Evolutionary conservation across 2,329 filamentous ascomycete genomes (phyloP).

Genomic region (Trichoderma atrobrunneum): DNA sequence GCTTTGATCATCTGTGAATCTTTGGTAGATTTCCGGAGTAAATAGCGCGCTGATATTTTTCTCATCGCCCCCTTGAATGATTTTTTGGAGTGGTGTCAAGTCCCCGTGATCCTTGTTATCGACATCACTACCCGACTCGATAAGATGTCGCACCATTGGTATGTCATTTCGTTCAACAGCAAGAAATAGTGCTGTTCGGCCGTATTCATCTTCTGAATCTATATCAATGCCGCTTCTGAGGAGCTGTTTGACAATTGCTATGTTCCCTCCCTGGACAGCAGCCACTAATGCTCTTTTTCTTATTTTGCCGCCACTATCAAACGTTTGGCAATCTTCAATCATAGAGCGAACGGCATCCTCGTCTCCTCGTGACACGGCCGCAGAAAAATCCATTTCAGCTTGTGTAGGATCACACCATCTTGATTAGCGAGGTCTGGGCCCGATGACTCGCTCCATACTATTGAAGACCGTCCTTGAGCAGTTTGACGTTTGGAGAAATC

Average conservation of each 20-base stretch:
- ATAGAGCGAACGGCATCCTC: background rate
- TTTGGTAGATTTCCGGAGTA: background rate
- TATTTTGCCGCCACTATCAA: background rate
- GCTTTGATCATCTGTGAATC: background rate
- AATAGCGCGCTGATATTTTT: background rate
- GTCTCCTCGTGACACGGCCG: background rate
- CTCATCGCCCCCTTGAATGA: background rate
- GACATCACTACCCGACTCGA: background rate
- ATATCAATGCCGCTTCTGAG: background rate
- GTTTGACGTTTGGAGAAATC: background rate
- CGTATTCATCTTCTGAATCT: background rate
- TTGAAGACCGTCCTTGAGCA: background rate
- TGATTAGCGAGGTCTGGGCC: background rate
- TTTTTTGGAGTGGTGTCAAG: background rate
- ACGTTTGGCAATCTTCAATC: background rate
- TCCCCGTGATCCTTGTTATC: background rate
- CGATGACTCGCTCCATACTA: background rate
- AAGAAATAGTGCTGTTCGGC: background rate
- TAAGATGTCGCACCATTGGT: background rate
- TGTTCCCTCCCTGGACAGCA: background rate
- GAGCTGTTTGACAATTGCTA: background rate
- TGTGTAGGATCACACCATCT: background rate
- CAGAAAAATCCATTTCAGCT: background rate
- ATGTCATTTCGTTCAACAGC: background rate
- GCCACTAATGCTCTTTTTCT: background rate